A percentile compares a stretch with the other conserved stretches of the same genome.
phyloP scores from a whole-genome alignment of 768 basidiomycete genomes.

The Russula sp. region DNA sequence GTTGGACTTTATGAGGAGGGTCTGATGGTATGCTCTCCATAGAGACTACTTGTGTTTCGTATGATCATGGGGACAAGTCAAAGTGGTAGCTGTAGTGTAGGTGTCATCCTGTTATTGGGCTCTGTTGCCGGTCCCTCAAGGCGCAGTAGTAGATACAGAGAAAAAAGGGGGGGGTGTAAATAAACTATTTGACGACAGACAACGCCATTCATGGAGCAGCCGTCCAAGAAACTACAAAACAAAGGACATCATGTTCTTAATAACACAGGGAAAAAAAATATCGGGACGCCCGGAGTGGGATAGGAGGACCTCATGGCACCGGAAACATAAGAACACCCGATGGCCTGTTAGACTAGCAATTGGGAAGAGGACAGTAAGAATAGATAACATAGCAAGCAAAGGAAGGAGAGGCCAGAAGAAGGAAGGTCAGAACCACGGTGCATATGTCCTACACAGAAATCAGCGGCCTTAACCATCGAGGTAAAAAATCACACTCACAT shows the following conservation, averaged over 20 bases:
- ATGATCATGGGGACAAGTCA: not conserved
- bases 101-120: not conserved
- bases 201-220: not conserved
- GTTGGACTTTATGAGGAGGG: slow-evolving; percentile 55
- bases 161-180: not conserved
- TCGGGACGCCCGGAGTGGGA: not conserved
- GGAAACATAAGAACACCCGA: slow-evolving; percentile 1
- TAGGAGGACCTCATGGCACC: not conserved
- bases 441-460: slow-evolving; percentile 37
- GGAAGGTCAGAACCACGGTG: slow-evolving; percentile 44
- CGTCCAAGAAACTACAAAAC: slow-evolving; percentile 7
- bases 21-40: slow-evolving; percentile 42
- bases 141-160: slow-evolving; percentile 14
- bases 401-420: not conserved
- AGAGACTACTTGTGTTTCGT: not conserved
- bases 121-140: not conserved
- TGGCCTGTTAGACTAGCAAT: slow-evolving; percentile 2
- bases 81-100: not conserved
- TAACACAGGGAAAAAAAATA: not conserved
- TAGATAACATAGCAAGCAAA: slow-evolving; percentile 4
- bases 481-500: slow-evolving; percentile 46
- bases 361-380: slow-evolving; percentile 1
- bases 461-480: not conserved
- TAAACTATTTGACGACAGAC: slow-evolving; percentile 9
- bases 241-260: not conserved